Evolutionary conservation across 2,329 filamentous ascomycete genomes (phyloP), one percentile per base, ranked within the genome.

Genomic region (Ascosphaera acerosa): DNA sequence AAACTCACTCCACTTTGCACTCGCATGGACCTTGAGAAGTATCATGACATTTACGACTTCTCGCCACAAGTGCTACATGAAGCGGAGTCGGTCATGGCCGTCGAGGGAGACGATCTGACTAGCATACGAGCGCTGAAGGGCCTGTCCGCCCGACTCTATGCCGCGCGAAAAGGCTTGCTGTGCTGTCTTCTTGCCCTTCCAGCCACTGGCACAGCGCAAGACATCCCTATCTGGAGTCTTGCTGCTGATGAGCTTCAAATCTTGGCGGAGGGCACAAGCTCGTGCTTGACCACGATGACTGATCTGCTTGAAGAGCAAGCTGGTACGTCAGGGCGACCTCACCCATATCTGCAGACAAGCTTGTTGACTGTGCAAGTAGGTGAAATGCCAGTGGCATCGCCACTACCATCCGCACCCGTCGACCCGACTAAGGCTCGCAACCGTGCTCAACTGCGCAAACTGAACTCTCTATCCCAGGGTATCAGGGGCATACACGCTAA

Each of bases 401-500:
- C 20, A 53, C 63, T 66, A 23, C 64, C 74, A 25, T 67, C 64
- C 64, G 32, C 73, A 16, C 73, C 74, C 2, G 76, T 12, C 7
- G 20, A 23, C 20, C 7, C 81, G 2, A 66, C 66, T n/a, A 72
- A 73, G 32, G 81, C 92, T 44, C 70, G 78, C 36, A 72, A 84
- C 59, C 74, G 82, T 34, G 72, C 75, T 33, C 84, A 91, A 48
- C 65, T 92, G 35, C 73, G 80, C 36, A 84, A 90, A 46, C 66
- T 97, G 26, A 80, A 77, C 44, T 76, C 76, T 1, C 61, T 97
- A 19, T 91, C 81, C 0, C 77, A 81, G 33, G 82, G 81, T 10
- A 90, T 94, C 37, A 72, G 82, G 17, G 77, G 78, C 7, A 61
- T 97, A 30, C 84, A 94, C 51, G 87, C 87, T 20, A 97, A 94